Evolutionary conservation across 2,329 filamentous ascomycete genomes (phyloP).

Genomic region (Colletotrichum liaoningense): DNA sequence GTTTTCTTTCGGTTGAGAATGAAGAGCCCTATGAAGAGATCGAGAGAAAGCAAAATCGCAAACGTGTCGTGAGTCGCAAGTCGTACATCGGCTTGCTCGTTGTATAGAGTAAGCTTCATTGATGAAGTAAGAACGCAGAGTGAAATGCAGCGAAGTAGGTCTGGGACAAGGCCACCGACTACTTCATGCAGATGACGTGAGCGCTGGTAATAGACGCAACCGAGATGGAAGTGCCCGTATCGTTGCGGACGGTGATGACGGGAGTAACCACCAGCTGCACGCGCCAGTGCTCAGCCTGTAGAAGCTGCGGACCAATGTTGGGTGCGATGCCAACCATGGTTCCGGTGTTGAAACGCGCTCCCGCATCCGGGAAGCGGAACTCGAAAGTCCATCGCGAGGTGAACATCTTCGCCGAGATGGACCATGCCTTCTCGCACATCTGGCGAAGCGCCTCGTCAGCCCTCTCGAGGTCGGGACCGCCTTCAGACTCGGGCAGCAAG

Average conservation of each 20-base stretch:
- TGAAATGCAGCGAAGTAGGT: not conserved
- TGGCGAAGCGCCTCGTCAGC: constrained; percentile 56
- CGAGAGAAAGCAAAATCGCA: not conserved
- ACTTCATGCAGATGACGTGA: constrained; percentile 60
- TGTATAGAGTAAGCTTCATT: not conserved
- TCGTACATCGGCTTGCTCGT: not conserved
- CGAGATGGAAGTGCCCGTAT: constrained; percentile 57
- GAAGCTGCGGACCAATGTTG: constrained; percentile 50
- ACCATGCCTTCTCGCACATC: constrained; percentile 55
- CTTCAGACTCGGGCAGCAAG: constrained; percentile 45
- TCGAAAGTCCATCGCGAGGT: constrained; percentile 56
- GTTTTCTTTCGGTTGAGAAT: not conserved
- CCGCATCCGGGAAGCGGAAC: constrained; percentile 62
- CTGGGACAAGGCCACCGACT: not conserved
- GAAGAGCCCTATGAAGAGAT: not conserved
- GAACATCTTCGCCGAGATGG: constrained; percentile 60
- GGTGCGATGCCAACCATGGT: constrained; percentile 61
- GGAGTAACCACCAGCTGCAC: constrained; percentile 67
- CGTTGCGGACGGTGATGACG: constrained; percentile 65
- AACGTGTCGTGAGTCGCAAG: not conserved
- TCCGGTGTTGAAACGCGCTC: constrained; percentile 59
- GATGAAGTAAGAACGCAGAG: not conserved
- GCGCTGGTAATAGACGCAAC: constrained; percentile 57
- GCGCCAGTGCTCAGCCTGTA: constrained; percentile 63
- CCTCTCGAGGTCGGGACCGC: constrained; percentile 42